Base-by-base conservation (phyloP, 768 basidiomycete species). In the Pleurotus eryngii region DNA sequence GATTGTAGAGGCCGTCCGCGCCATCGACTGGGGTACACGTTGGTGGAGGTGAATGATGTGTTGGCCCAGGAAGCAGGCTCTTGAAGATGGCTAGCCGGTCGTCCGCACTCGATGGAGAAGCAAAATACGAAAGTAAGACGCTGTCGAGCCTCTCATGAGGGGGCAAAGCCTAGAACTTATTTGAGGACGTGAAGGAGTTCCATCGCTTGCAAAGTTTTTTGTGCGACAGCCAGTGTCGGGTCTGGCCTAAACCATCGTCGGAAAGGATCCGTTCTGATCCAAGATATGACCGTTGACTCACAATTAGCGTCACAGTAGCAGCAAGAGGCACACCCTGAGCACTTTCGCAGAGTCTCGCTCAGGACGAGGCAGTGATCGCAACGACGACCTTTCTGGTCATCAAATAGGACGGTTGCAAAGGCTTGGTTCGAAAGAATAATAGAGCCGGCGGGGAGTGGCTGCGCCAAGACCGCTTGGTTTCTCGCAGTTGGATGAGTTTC, bases 221-320 rank as follows among this genome's bases (percentile, higher is more conserved):
- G 66, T 93, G 90, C 64, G 82, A 78, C 0, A 73, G 77, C 90
- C 90, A 92, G 55, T 90, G 83, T 35, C 65, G 48, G n/a, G 57
- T 71, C 66, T 93, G 90, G 70, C 90, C 90, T 92, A 65, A 11
- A 27, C 27, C 8, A 0, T 35, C 9, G 30, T 35, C 30, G 11
- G 30, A 11, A 35, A 35, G 9, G 30, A 35, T 9, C 30, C 30
- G 2, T 9, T 11, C 30, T 9, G 4, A 35, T 11, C 8, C 7
- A 35, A 35, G 30, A 35, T 35, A 46, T 14, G 56, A 38, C 1
- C 50, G 53, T 64, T 47, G 38, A 46, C 81, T 68, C 67, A 91
- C 90, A 93, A 68, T 73, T 62, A 20, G 73, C 60, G 60, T 80
- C 77, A 62, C 90, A 93, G 64, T 93, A 93, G 81, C 83, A 90